phyloP scores from a whole-genome alignment of 306 rosid genomes.

The Mimosa pudica region DNA sequence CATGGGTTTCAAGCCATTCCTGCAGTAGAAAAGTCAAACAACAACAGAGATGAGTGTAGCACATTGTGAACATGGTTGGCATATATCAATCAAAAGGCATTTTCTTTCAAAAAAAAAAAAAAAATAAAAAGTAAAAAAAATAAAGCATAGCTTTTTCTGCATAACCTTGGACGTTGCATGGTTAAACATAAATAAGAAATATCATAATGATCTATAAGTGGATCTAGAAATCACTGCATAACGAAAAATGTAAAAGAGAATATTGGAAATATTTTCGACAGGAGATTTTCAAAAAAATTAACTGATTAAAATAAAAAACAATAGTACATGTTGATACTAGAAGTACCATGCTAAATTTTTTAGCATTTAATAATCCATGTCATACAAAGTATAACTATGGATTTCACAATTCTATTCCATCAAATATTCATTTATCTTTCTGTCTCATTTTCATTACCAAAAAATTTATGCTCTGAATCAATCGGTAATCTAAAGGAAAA shows the following conservation, averaged over 20 bases:
- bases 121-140: neutral
- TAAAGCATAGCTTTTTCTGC: neutral
- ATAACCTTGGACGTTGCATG: neutral
- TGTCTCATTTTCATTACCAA: neutral
- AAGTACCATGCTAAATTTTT: neutral
- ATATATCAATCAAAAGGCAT: neutral
- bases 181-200: neutral
- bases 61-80: neutral
- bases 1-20: conserved; percentile 91
- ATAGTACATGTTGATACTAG: neutral
- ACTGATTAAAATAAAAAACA: neutral
- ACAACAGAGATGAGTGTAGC: conserved; percentile 24
- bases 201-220: neutral
- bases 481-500: neutral
- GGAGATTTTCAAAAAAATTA: neutral
- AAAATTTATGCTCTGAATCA: neutral
- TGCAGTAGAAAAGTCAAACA: conserved; percentile 47
- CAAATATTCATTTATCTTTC: neutral
- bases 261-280: neutral
- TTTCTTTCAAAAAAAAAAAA: neutral
- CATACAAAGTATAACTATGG: neutral
- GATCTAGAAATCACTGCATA: neutral
- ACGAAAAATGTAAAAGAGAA: neutral
- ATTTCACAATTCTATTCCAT: neutral
- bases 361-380: neutral